Evolutionary conservation across 306 rosid species (phyloP).

Genomic region (Spatholobus suberectus): DNA sequence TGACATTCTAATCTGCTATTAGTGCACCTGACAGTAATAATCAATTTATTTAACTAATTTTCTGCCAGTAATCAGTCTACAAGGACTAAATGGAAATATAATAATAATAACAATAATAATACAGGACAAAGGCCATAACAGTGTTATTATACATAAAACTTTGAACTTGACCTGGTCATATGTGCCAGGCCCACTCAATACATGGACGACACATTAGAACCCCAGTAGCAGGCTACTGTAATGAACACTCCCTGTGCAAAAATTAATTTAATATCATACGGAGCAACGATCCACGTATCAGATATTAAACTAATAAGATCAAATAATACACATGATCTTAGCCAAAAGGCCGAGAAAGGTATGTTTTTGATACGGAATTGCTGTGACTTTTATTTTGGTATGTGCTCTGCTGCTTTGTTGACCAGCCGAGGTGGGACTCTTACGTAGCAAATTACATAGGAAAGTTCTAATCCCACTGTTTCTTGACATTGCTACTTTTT

Average conservation of each 20-base stretch:
- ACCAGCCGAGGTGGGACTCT: not conserved
- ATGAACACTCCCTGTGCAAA: not conserved
- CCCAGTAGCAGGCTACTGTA: not conserved
- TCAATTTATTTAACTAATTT: no score
- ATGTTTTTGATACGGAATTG: not conserved
- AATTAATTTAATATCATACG: not conserved
- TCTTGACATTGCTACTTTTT: no score
- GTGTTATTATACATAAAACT: no score
- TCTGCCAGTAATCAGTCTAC: no score
- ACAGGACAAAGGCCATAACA: no score
- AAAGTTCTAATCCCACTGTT: no score
- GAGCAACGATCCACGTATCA: not conserved
- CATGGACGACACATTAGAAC: not conserved
- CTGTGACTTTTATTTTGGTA: not conserved
- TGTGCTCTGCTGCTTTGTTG: not conserved
- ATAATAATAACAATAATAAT: no score
- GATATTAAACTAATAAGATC: not conserved
- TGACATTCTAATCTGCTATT: no score
- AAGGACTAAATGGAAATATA: no score
- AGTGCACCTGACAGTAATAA: no score
- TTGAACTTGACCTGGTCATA: not conserved
- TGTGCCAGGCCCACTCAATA: not conserved
- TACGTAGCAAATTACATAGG: no score
- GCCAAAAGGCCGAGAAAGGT: slow-evolving; percentile 11
- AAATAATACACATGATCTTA: not conserved